Percentiles rank a stretch among this genome's conserved stretches.
Conservation (phyloP, 345 rosid species). For the Eutrema yunnanense region DNA sequence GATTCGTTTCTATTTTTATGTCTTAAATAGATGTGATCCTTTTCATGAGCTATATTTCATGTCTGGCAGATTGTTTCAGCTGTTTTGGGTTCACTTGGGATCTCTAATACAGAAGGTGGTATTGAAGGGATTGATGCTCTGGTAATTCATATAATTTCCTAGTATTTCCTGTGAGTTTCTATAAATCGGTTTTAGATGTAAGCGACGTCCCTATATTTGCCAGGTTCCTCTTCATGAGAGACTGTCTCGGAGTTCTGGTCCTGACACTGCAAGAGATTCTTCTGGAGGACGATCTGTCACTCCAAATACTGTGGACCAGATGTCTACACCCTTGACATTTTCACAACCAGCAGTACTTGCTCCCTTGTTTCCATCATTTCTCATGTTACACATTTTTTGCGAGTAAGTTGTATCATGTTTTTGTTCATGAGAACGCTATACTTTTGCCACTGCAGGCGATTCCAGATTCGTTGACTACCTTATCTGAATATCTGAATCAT, state of each 20-base stretch:
- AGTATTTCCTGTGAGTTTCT: background rate
- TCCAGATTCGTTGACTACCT: constrained; percentile 50
- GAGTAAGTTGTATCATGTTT: background rate
- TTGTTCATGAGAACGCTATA: background rate
- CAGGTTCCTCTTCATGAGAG: constrained; percentile 28
- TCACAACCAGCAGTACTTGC: constrained; percentile 36
- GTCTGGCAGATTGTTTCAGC: constrained; percentile 32
- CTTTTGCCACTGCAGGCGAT: constrained; percentile 30
- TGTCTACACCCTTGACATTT: constrained; percentile 35
- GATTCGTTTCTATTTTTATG: background rate
- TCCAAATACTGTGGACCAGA: constrained; percentile 19
- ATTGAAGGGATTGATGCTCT: constrained; percentile 26
- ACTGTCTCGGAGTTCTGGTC: constrained; percentile 18
- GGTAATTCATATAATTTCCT: constrained; percentile 10
- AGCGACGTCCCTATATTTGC: constrained; percentile 8
- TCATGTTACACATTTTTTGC: background rate
- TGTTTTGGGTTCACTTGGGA: constrained; percentile 35
- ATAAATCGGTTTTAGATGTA: background rate
- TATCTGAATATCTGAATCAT: constrained; percentile 45
- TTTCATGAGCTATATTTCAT: constrained; percentile 4
- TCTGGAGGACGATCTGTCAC: constrained; percentile 16
- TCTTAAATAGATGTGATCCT: background rate
- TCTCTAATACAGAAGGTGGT: constrained; percentile 26
- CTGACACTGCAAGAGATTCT: constrained; percentile 15
- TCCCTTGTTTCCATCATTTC: background rate